Base-by-base conservation (phyloP, 805 yeast genomes). In the Cyberlindnera subsufficiens region DNA sequence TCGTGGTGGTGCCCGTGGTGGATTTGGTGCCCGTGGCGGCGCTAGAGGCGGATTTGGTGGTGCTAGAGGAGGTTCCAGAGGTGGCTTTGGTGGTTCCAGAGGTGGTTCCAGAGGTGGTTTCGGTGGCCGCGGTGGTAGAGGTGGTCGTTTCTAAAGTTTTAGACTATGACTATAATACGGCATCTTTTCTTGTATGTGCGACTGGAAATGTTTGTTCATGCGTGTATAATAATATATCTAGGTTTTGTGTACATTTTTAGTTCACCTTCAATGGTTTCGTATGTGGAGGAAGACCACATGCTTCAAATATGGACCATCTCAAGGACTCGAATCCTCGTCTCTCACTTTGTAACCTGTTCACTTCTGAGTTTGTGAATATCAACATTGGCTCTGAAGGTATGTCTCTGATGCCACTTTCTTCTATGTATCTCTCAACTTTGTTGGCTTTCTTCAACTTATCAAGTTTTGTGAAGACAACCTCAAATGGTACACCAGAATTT, bases 391-490 rank as follows among this genome's bases (percentile, higher is more conserved):
- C 57, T 31, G 74, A 58, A 2, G 76, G 63, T 15, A 71, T 54
- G 1, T 75, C 69, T n/a, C 58, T 46, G 7, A 74, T 58, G 1
- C 63, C 65, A 10, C 72, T 62, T 3, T 65, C 63, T 3, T 58
- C 53, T 18, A 78, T 54, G 11, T 64, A 54, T 2, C 60, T 55
- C n/a, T 71, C 63, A 3, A 81, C 58, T 5, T 61, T 58, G n/a
- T 57, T 54, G 22, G 65, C 56, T 3, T 54, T 50, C 22, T 63
- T 61, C 5, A 82, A 54, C 47, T 70, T 70, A 58, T 89, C 96
- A 37, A 82, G 74, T 54, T 88, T 88, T 20, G 95, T 88, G 59
- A 87, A 75, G 0, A 88, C 75, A 6, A 88, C 63, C 46, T 86
- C 91, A 61, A 81, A 86, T 0, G 85, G 78, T 4, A 80, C 67